These are phyloP conservation scores for Porcisia deanei DNA, from an alignment of 208 protist species.

Conservation along the genomic window DNA sequence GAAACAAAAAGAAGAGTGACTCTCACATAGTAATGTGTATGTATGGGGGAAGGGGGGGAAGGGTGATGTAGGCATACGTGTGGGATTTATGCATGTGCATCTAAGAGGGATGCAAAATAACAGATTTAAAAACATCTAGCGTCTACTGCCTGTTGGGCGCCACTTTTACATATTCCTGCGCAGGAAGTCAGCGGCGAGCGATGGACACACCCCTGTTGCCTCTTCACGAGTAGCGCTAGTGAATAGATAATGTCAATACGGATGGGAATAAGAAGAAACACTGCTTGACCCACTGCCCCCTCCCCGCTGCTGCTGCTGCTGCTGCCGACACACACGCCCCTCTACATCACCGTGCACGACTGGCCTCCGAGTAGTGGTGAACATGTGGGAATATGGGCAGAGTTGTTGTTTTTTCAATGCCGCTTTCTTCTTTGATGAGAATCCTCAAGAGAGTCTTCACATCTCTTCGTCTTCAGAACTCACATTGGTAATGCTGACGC, in stretches of 20 bases:
- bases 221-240: neutral
- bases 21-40: no score
- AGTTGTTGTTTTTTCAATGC: no score
- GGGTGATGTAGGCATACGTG: neutral
- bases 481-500: constrained; percentile 6
- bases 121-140: no score
- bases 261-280: neutral
- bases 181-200: neutral
- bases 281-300: neutral
- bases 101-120: no score
- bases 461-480: constrained; percentile 11
- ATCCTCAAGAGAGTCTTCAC: constrained; percentile 1
- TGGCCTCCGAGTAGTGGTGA: neutral
- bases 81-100: no score
- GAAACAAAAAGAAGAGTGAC: no score
- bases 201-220: neutral
- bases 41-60: neutral
- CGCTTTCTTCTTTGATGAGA: neutral
- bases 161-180: neutral
- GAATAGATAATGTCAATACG: neutral
- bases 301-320: neutral
- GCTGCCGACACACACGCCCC: neutral
- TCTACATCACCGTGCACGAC: neutral
- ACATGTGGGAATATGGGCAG: neutral
- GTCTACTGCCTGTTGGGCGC: no score